These are phyloP conservation scores for Leishmania lainsoni DNA, from an alignment of 208 protist genomes.

Conservation along the genomic window DNA sequence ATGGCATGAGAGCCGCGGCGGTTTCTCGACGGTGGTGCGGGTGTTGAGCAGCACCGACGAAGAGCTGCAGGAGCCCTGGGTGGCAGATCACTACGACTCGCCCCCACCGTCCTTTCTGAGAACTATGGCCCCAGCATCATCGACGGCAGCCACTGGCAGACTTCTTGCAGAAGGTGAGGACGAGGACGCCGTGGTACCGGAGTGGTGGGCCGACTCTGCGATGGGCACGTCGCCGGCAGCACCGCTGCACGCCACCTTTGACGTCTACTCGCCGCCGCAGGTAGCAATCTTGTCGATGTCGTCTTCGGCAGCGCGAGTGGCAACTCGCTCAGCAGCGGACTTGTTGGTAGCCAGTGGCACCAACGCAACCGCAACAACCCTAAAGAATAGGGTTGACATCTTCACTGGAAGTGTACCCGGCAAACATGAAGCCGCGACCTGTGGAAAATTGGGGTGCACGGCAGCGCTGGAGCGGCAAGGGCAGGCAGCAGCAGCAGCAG, in stretches of 20 bases:
- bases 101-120: not conserved
- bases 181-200: not conserved
- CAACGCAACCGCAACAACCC: too few relatives aligned
- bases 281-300: not conserved
- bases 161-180: not conserved
- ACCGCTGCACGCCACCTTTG: slow-evolving; percentile 12
- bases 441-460: too few relatives aligned
- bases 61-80: not conserved
- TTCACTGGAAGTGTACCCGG: too few relatives aligned
- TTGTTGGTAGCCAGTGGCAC: too few relatives aligned
- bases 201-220: not conserved
- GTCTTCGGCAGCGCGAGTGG: not conserved
- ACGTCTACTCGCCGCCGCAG: not conserved
- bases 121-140: not conserved
- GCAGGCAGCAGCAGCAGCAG: slow-evolving; percentile 7
- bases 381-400: too few relatives aligned
- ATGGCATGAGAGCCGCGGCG: not conserved
- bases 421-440: too few relatives aligned
- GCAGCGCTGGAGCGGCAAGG: not conserved
- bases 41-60: not conserved
- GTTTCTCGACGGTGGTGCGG: not conserved
- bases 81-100: not conserved
- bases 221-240: slow-evolving; percentile 6
- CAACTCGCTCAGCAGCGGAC: too few relatives aligned
- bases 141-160: not conserved